Base-by-base conservation (phyloP, 305 asterid genomes). In the Andrographis paniculata region DNA sequence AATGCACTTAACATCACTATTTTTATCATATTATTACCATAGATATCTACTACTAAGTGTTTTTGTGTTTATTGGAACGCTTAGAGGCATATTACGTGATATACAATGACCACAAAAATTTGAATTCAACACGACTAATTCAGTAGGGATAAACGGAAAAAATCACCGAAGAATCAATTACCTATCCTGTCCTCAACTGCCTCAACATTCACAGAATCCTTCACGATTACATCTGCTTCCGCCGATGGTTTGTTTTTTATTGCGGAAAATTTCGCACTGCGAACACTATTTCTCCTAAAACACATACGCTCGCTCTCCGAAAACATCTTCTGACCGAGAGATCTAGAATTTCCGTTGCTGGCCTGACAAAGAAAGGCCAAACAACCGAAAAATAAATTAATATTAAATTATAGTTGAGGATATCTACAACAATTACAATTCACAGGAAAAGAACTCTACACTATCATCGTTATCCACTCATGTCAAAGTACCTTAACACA, bases 201-300 rank as follows among this genome's bases (percentile, higher is more conserved):
- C 39, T 71, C 72, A 30, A 43, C 54, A 22, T 60, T 67, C 28
- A 38, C 69, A 42, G 83, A 76, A 64, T 53, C 84, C 64, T 73
- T 72, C n/a, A 66, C 68, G 36, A 71, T 57, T 47, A 70, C 31
- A 36, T 71, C 79, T 3, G 73, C 79, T 64, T 73, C 77, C 51
- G 55, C 1, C 27, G 95, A 73, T 50, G 84, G 33, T 62, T 75
- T 79, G 52, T 67, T 65, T 65, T 58, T 73, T 44, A 66, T 46
- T 43, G 52, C 51, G 11, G 59, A 31, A 65, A 38, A 60, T 37
- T 13, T 56, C 46, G 48, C 61, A 31, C 20, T 59, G 22, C 20
- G 61, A 48, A 60, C 48, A 42, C 37, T 53, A 38, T 23, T 42
- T 51, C 50, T 63, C 17, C 63, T 49, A 40, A 58, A 40, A 59